Base-by-base conservation (phyloP, 2,329 filamentous ascomycete genomes). In the Colletotrichum echinochloae region DNA sequence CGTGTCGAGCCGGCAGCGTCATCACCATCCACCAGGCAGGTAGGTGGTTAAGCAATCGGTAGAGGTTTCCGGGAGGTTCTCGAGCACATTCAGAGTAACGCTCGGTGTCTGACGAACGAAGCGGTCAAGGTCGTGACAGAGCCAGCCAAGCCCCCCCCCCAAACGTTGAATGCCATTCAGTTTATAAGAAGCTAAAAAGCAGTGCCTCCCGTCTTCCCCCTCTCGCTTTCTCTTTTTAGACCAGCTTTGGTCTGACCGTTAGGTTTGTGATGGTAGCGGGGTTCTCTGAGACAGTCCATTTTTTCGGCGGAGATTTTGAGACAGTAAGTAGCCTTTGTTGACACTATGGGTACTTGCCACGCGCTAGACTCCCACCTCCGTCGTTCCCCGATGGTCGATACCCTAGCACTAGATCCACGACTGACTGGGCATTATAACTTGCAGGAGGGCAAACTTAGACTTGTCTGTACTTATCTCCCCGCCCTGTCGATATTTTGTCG, bases 401-500 rank as follows among this genome's bases (percentile, higher is more conserved):
- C 35, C 52, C 65, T 54, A 57, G 65, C 44, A 39, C 52, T 44
- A 65, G 65, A 65, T 65, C 52, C 60, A 57, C 60, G 65, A 65
- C 59, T 65, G 65, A 57, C 46, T 68, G 60, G 60, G 52, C 60
- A 44, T 20, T 59, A 41, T 41, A 41, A 51, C 35, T 35, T 51
- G 56, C 63, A 70, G 49, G 56, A 66, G 41, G 49, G 49, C 39
- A 62, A 66, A 61, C 49, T 61, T 39, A 57, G 51, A 63, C 63
- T 51, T 56, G 63, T 41, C 60, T 41, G n/a, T n/a, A n/a, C n/a
- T 9, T 56, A 30, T 51, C 41, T 55, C 33, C 35, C 63, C 66
- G 67, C 67, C 67, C 56, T 66, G 67, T 66, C 67, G 67, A 70
- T 66, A 70, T 66, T 70, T 26, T 57, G 67, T 70, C 67, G 63